Percentiles rank a stretch among this genome's conserved stretches.
phyloP scores from a whole-genome alignment of 1,284 basidiomycete genomes.

The Boletus semigastroideus region DNA sequence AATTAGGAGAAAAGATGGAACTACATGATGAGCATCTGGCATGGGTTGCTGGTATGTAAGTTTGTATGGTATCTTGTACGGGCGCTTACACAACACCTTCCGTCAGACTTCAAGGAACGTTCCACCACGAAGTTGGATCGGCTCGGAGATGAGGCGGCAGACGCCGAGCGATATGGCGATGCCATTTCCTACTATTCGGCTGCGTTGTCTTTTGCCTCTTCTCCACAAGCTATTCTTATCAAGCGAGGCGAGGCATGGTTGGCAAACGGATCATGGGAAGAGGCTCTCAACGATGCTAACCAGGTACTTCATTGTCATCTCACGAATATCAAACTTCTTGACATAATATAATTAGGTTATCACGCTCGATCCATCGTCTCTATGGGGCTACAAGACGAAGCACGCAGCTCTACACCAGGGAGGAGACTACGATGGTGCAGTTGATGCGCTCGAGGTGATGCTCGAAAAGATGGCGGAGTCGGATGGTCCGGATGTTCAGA shows the following conservation, averaged over 20 bases:
- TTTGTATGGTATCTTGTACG: not conserved
- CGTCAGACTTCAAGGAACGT: not conserved
- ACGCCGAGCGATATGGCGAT: too few relatives aligned
- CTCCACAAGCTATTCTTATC: not conserved
- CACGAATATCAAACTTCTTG: not conserved
- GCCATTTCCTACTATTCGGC: not conserved
- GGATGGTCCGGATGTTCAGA: not conserved
- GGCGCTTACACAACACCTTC: not conserved
- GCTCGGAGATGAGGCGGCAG: not conserved
- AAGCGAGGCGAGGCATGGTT: not conserved
- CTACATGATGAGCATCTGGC: not conserved
- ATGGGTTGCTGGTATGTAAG: not conserved
- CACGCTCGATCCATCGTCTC: not conserved
- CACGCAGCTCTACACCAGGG: not conserved
- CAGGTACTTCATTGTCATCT: not conserved
- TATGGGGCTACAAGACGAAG: not conserved
- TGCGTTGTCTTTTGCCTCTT: not conserved
- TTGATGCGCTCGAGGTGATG: not conserved
- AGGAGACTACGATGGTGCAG: not conserved
- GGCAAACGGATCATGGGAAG: not conserved
- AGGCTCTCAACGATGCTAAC: not conserved
- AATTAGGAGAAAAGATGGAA: not conserved
- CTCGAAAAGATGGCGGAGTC: not conserved
- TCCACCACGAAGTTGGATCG: not conserved
- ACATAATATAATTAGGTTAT: not conserved